These are phyloP conservation scores for Acidomyces sp. DNA, from an alignment of 495 filamentous ascomycete species.

Conservation along the genomic window DNA sequence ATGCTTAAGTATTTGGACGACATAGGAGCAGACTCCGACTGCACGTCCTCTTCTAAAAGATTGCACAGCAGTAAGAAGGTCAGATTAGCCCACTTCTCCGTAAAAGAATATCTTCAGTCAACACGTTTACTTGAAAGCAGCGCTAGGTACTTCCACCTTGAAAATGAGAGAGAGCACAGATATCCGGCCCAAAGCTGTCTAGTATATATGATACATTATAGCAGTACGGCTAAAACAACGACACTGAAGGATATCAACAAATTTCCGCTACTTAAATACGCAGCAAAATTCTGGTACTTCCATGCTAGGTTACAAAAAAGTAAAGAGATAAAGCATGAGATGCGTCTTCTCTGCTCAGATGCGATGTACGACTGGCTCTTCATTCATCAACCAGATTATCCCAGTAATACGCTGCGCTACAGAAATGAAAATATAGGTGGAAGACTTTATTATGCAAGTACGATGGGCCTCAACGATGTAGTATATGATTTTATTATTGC, in stretches of 20 bases:
- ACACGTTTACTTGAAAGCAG: slow-evolving; percentile 8
- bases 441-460: slow-evolving; percentile 19
- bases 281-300: slow-evolving; percentile 8
- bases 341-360: slow-evolving; percentile 2
- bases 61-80: slow-evolving; percentile 5
- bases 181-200: slow-evolving; percentile 16
- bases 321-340: slow-evolving; percentile 2
- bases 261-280: slow-evolving; percentile 16
- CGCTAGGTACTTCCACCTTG: slow-evolving; percentile 7
- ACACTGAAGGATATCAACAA: slow-evolving; percentile 3
- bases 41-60: background rate
- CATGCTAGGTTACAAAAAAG: slow-evolving; percentile 5
- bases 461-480: slow-evolving; percentile 5
- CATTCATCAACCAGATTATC: slow-evolving; percentile 7
- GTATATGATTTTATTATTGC: slow-evolving; percentile 2
- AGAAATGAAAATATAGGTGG: too few relatives aligned
- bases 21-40: background rate
- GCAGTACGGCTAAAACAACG: background rate
- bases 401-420: slow-evolving; percentile 1
- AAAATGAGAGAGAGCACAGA: slow-evolving; percentile 1
- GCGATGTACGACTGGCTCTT: slow-evolving; percentile 6
- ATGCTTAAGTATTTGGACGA: background rate
- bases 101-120: slow-evolving; percentile 22
- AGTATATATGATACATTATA: slow-evolving; percentile 14
- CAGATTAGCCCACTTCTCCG: slow-evolving; percentile 24